Evolutionary conservation across 2,329 filamentous ascomycete species (phyloP).

Genomic region (Thielaviopsis cerberus): DNA sequence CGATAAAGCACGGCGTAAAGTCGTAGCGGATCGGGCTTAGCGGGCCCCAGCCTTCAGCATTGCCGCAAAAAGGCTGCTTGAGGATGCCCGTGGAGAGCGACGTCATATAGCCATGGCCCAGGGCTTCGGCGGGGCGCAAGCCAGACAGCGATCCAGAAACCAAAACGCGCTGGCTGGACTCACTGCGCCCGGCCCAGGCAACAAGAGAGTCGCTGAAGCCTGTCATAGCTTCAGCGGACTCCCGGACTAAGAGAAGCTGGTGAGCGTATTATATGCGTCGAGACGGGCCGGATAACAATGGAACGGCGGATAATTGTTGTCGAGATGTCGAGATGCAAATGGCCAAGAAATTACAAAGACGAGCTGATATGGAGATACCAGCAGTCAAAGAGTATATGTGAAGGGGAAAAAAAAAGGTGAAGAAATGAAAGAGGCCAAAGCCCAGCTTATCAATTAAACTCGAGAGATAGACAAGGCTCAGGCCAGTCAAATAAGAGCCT

Average conservation of each 20-base stretch:
- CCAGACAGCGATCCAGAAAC: constrained; percentile 44
- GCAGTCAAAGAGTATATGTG: too few relatives aligned
- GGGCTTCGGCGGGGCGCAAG: constrained; percentile 29
- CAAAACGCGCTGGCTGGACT: constrained; percentile 27
- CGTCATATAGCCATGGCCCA: constrained; percentile 41
- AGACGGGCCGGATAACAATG: neutral
- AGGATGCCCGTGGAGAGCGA: constrained; percentile 17
- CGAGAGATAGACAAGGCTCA: too few relatives aligned
- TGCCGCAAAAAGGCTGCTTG: constrained; percentile 64
- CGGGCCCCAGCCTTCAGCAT: constrained; percentile 88
- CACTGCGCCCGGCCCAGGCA: constrained; percentile 12
- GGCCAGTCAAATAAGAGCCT: too few relatives aligned
- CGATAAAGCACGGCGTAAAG: constrained; percentile 93
- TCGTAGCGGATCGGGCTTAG: constrained; percentile 75
- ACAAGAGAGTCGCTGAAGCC: constrained; percentile 10
- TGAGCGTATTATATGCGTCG: neutral
- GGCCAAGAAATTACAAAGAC: neutral
- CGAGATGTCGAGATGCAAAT: neutral
- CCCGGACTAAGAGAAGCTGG: constrained; percentile 1
- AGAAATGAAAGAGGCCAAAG: too few relatives aligned
- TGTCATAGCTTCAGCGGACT: constrained; percentile 5
- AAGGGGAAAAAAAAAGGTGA: too few relatives aligned
- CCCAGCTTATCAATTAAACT: too few relatives aligned
- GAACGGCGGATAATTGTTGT: neutral
- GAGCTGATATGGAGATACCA: too few relatives aligned